These are phyloP conservation scores for Thelonectria olida DNA, from an alignment of 2,329 filamentous ascomycete species.

Conservation along the genomic window DNA sequence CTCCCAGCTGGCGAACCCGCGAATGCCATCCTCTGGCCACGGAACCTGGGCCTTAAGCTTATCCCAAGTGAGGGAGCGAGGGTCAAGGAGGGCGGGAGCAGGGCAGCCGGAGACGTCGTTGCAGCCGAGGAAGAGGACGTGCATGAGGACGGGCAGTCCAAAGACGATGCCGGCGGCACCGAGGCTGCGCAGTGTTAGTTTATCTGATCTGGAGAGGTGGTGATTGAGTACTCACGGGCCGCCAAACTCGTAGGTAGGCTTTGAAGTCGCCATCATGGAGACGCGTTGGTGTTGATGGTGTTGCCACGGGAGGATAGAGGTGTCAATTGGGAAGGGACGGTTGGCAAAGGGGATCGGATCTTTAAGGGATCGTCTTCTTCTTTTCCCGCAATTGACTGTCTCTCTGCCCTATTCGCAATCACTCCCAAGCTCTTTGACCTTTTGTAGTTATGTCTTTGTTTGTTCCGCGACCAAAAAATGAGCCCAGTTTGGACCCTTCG, in stretches of 20 bases:
- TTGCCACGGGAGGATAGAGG: not conserved
- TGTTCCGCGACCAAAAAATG: slow-evolving; percentile 16
- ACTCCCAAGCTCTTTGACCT: not conserved
- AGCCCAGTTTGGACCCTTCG: slow-evolving; percentile 29
- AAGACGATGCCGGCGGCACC: slow-evolving; percentile 80
- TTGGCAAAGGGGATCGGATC: not conserved
- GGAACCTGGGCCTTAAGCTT: slow-evolving; percentile 78
- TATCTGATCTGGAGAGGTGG: not conserved
- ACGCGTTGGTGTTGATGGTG: not conserved
- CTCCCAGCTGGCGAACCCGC: slow-evolving; percentile 72
- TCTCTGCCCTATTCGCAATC: not conserved
- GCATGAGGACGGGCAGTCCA: slow-evolving; percentile 78
- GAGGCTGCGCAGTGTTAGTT: slow-evolving; percentile 57
- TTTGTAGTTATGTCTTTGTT: slow-evolving; percentile 2
- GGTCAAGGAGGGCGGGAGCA: slow-evolving; percentile 76
- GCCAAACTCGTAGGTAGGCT: slow-evolving; percentile 43
- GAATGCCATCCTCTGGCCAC: slow-evolving; percentile 76
- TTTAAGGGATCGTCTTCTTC: not conserved
- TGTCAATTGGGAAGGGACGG: not conserved
- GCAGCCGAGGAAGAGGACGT: slow-evolving; percentile 80
- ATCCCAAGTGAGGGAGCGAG: slow-evolving; percentile 71
- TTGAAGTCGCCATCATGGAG: slow-evolving; percentile 21
- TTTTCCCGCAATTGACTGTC: not conserved
- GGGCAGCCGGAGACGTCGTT: slow-evolving; percentile 91
- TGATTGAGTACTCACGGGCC: slow-evolving; percentile 41